Evolutionary conservation across 2,329 filamentous ascomycete species (phyloP), one percentile per base, ranked within the genome.

Genomic region (Gremmenia infestans): DNA sequence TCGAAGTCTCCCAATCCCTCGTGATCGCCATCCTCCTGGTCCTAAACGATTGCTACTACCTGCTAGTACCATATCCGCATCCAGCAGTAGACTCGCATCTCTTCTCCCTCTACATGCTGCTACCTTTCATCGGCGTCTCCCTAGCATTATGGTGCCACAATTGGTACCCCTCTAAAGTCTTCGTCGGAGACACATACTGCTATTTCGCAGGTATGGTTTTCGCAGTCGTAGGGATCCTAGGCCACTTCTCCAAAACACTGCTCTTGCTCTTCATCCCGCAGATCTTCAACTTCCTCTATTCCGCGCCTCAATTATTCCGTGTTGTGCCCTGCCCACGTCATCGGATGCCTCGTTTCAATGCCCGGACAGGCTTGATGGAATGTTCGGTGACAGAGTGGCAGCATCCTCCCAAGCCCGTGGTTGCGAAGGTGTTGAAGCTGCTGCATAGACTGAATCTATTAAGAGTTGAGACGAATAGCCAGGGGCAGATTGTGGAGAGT

Each of bases 151-250:
- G 94, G 68, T 83, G 76, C 70, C 92, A 99, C 77, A 99, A 99
- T 73, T 95, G 91, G 89, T 99, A 91, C 70, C 94, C 94, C 0
- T 91, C 93, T 23, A 86, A 85, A 66, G 94, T 97, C 9, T 99
- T 99, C 68, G 93, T 97, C 9, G 94, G 94, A 54, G 94, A 99
- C 73, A 99, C 94, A 4, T 99, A 97, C 80, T 99, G 94, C 80
- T 99, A 99, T 76, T 97, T 99, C 72, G 94, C 94, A 0, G 94
- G 94, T 63, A 99, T 99, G 91, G 89, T 97, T 40, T 99, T 99
- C 71, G 94, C 93, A 53, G 92, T 97, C 46, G 94, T 97, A 62
- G 91, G 91, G 61, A 97, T 99, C 68, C 81, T 97, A 52, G 94
- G 94, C 23, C 94, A 99, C 76, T 99, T 99, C 76, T 95, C 89